Evolutionary conservation across 108 stramenopile genomes (phyloP).

Genomic region (Nitzschia putrida): DNA sequence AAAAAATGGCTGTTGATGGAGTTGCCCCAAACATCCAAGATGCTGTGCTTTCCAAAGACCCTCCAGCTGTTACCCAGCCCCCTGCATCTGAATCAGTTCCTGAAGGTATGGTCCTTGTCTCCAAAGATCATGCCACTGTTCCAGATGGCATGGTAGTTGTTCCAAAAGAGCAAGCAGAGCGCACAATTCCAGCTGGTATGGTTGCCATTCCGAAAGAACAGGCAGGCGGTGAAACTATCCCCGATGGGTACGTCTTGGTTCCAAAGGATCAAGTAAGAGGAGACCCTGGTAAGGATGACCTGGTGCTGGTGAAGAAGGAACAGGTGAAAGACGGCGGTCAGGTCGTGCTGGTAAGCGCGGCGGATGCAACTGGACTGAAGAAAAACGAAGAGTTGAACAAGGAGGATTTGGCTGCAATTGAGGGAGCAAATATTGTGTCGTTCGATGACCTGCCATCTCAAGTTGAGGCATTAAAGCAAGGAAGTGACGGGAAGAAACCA

Average conservation of each 20-base stretch:
- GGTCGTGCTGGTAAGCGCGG: constrained; percentile 23
- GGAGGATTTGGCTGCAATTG: constrained; percentile 23
- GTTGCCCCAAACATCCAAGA: constrained; percentile 27
- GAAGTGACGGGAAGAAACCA: constrained; percentile 28
- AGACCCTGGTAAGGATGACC: constrained; percentile 33
- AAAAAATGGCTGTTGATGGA: neutral
- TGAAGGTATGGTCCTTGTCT: constrained; percentile 41
- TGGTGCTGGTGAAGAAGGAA: constrained; percentile 32
- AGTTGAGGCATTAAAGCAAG: constrained; percentile 34
- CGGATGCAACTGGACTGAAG: constrained; percentile 15
- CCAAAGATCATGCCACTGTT: constrained; percentile 33
- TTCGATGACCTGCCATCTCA: constrained; percentile 44
- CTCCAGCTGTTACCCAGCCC: neutral
- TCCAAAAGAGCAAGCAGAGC: constrained; percentile 39
- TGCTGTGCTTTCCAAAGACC: constrained; percentile 15
- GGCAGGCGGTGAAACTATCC: constrained; percentile 23
- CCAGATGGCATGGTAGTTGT: constrained; percentile 44
- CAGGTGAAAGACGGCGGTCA: constrained; percentile 31
- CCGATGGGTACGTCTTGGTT: constrained; percentile 40
- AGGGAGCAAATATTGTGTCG: constrained; percentile 39
- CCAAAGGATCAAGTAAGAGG: constrained; percentile 44
- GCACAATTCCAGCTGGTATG: constrained; percentile 36
- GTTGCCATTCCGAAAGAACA: constrained; percentile 34
- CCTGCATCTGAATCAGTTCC: constrained; percentile 17
- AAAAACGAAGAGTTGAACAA: constrained; percentile 23